Conservation (phyloP, 306 rosid genomes). For the Prunus mume region DNA sequence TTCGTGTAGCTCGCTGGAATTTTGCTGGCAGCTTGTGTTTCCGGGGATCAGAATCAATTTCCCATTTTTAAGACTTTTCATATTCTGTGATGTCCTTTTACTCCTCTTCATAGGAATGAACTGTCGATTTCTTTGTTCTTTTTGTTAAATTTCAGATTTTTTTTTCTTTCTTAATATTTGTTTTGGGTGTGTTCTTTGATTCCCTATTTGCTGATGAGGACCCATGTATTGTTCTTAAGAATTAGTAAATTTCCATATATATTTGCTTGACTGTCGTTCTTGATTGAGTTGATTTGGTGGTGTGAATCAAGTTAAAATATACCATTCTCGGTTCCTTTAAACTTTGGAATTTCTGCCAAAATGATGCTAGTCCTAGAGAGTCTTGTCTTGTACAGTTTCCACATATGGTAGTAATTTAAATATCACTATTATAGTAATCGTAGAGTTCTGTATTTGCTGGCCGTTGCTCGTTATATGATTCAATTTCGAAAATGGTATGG, state of each 20-base stretch:
- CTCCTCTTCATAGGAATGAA: not conserved
- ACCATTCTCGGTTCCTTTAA: not conserved
- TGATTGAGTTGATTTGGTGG: slow-evolving; percentile 1
- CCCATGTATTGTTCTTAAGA: not conserved
- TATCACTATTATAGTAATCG: too few species aligned
- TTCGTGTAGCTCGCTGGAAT: not conserved
- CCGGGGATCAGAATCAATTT: not conserved
- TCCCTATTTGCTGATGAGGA: not conserved
- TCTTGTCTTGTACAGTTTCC: not conserved
- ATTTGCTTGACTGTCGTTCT: not conserved
- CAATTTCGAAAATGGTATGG: not conserved
- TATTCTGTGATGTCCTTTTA: not conserved
- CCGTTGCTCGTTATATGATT: not conserved
- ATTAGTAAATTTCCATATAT: not conserved
- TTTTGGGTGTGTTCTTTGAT: not conserved
- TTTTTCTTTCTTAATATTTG: not conserved
- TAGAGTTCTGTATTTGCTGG: too few species aligned
- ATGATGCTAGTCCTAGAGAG: not conserved
- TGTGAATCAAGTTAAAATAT: not conserved
- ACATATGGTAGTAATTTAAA: too few species aligned
- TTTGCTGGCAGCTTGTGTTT: not conserved
- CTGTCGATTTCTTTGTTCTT: not conserved
- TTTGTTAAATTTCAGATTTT: not conserved
- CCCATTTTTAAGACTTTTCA: not conserved
- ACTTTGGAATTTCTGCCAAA: not conserved